Percentiles rank a stretch among this genome's conserved stretches.
Conservation (phyloP, 306 rosid species). For the Nissolia schottii region DNA sequence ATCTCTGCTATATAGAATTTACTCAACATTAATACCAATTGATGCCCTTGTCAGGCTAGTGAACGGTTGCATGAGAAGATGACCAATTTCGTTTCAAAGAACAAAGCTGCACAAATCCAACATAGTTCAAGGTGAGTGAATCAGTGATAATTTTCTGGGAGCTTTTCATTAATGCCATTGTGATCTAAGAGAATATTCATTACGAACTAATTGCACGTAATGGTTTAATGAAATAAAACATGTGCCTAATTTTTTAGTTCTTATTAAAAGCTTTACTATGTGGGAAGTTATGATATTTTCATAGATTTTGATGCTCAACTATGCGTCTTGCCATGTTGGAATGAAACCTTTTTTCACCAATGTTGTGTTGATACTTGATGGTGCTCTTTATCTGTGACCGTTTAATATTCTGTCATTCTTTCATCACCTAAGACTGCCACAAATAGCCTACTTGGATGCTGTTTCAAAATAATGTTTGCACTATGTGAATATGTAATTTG, state of each 20-base stretch:
- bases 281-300: background rate
- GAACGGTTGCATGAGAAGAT: conserved; percentile 89
- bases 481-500: background rate
- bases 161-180: background rate
- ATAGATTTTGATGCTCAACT: background rate
- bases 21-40: conserved; percentile 7
- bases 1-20: conserved; percentile 3
- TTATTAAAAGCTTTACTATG: conserved; percentile 5
- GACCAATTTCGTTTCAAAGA: conserved; percentile 78
- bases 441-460: background rate
- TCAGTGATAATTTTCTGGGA: conserved; percentile 24
- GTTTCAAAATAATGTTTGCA: background rate
- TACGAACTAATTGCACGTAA: background rate
- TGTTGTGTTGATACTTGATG: background rate
- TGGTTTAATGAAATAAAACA: background rate
- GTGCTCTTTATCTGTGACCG: background rate
- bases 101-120: conserved; percentile 93
- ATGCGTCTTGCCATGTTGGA: background rate
- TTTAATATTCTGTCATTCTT: conserved; percentile 11
- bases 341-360: background rate
- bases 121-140: conserved; percentile 77
- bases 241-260: background rate
- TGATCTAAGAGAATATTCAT: conserved; percentile 7
- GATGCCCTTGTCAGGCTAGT: conserved; percentile 72
- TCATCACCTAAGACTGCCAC: background rate